Conservation (phyloP, 2,329 filamentous ascomycete species). For the Pseudocercospora fijiensis region DNA sequence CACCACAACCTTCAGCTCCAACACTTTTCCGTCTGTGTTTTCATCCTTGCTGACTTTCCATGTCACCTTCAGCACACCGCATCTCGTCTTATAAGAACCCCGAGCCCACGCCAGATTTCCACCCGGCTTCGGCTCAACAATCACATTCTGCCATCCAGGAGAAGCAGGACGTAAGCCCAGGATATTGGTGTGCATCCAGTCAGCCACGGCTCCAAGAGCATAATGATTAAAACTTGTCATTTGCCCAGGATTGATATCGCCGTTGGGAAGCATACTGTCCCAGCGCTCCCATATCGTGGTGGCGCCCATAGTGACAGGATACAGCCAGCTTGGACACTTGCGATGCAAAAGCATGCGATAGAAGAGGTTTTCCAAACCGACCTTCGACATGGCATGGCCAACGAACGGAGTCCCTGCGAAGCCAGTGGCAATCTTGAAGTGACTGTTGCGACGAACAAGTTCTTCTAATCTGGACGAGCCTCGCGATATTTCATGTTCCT, state of each 20-base stretch:
- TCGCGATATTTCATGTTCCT: constrained; percentile 16
- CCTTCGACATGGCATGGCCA: constrained; percentile 7
- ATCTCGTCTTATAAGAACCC: not conserved
- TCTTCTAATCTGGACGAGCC: constrained; percentile 31
- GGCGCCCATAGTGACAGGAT: constrained; percentile 48
- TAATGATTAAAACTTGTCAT: constrained; percentile 54
- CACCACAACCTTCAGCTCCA: constrained; percentile 1
- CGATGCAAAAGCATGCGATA: constrained; percentile 53
- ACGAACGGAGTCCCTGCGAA: constrained; percentile 61
- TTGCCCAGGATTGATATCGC: constrained; percentile 46
- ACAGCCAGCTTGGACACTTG: constrained; percentile 50
- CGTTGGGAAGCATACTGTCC: constrained; percentile 50
- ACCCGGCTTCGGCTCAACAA: not conserved
- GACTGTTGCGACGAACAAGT: constrained; percentile 23
- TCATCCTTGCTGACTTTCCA: not conserved
- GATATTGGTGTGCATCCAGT: constrained; percentile 45
- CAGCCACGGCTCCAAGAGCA: constrained; percentile 50
- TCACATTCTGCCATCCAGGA: constrained; percentile 7
- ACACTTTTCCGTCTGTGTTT: not conserved
- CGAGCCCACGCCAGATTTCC: not conserved
- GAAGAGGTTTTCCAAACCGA: constrained; percentile 4
- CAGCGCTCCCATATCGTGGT: constrained; percentile 56
- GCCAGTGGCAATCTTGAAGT: constrained; percentile 39
- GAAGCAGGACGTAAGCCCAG: not conserved
- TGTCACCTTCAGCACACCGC: not conserved